Percentiles rank a stretch among this genome's conserved stretches.
These are phyloP conservation scores for Mikania micrantha DNA, from an alignment of 129 eudicot species.

Conservation along the genomic window DNA sequence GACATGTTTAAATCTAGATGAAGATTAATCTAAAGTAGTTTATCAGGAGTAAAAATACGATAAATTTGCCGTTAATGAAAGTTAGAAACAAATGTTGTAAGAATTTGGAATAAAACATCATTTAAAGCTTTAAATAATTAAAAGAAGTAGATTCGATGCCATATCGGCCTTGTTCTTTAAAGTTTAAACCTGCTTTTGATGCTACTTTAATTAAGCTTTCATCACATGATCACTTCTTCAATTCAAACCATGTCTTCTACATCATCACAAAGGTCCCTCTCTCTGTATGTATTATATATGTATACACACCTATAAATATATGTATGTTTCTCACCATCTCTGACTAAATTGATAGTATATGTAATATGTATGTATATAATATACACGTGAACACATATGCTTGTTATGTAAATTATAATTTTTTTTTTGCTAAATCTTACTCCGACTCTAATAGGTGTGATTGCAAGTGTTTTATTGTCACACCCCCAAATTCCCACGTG, in stretches of 20 bases:
- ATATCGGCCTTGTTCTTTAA: neutral
- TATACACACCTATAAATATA: neutral
- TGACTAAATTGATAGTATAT: neutral
- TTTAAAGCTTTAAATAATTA: neutral
- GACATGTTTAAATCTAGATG: too few relatives aligned
- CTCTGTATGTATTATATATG: neutral
- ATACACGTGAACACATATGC: too few relatives aligned
- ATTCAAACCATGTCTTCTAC: neutral
- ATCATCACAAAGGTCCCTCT: conserved; percentile 2
- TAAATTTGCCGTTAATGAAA: too few relatives aligned
- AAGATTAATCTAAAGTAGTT: too few relatives aligned
- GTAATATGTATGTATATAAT: too few relatives aligned
- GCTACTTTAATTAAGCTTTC: neutral
- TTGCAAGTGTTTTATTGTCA: too few relatives aligned
- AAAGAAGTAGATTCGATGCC: neutral
- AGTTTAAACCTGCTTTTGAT: neutral
- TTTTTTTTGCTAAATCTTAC: too few relatives aligned
- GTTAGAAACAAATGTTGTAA: too few relatives aligned
- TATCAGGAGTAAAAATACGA: too few relatives aligned
- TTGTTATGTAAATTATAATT: too few relatives aligned
- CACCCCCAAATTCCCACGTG: too few relatives aligned
- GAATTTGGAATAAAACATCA: neutral
- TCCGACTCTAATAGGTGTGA: too few relatives aligned
- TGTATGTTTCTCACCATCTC: neutral
- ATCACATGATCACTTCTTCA: neutral